A percentile compares a stretch with the other conserved stretches of the same genome.
These are phyloP conservation scores for Clohesyomyces aquaticus DNA, from an alignment of 495 filamentous ascomycete genomes.

Conservation along the genomic window DNA sequence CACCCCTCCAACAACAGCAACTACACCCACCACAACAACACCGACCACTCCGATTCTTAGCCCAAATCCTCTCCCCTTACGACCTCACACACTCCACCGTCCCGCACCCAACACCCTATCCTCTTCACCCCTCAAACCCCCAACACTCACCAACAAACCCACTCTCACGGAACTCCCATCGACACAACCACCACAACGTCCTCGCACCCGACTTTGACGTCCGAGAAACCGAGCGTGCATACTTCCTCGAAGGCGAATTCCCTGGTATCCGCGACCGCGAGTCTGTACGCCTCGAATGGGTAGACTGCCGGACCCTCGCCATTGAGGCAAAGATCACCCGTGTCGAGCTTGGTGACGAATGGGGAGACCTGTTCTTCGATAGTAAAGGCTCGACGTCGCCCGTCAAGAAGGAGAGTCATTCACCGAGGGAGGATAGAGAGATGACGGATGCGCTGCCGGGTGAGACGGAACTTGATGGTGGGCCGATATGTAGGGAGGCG, in stretches of 20 bases:
- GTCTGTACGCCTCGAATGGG: slow-evolving; percentile 7
- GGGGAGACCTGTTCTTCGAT: background rate
- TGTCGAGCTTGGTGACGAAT: slow-evolving; percentile 1
- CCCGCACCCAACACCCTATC: background rate
- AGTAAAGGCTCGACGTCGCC: background rate
- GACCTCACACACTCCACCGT: background rate
- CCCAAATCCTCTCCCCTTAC: background rate
- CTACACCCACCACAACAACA: background rate
- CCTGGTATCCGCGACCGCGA: slow-evolving; percentile 5
- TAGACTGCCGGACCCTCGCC: slow-evolving; percentile 6
- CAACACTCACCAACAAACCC: background rate
- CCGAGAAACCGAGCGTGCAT: slow-evolving; percentile 7
- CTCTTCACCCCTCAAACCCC: background rate
- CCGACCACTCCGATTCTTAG: slow-evolving; percentile 13
- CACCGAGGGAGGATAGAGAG: background rate
- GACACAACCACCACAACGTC: background rate
- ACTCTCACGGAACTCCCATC: background rate
- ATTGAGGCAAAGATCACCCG: slow-evolving; percentile 4
- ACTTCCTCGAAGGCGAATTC: slow-evolving; percentile 22
- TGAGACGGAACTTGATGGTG: background rate
- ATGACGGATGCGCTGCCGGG: background rate
- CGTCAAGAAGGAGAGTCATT: background rate
- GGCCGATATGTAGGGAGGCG: slow-evolving; percentile 1
- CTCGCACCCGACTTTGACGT: slow-evolving; percentile 16
- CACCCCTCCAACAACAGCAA: background rate